phyloP scores from a whole-genome alignment of 441 rosid genomes.

The Syzygium malaccense region DNA sequence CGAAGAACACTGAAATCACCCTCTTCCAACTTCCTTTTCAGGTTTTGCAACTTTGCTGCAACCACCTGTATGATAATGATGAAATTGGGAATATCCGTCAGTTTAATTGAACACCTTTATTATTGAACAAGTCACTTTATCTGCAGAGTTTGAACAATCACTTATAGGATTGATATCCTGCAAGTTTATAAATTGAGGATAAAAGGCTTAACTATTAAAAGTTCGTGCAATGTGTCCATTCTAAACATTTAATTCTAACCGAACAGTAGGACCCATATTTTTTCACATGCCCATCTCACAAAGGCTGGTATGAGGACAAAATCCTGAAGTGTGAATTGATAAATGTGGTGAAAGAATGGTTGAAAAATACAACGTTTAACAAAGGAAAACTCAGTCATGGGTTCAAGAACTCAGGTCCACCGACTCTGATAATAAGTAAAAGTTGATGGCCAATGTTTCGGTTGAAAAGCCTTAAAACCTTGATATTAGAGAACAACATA shows the following conservation, averaged over 20 bases:
- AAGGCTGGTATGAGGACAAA: not conserved
- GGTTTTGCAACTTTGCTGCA: conserved; percentile 42
- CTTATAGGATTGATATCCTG: not conserved
- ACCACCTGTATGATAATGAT: conserved; percentile 47
- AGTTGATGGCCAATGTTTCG: not conserved
- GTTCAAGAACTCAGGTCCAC: not conserved
- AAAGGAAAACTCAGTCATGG: not conserved
- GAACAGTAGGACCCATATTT: not conserved
- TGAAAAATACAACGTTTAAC: not conserved
- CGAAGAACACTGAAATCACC: conserved; percentile 55
- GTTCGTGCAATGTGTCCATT: not conserved
- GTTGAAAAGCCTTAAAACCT: not conserved
- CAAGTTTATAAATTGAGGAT: not conserved
- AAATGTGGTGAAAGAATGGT: not conserved
- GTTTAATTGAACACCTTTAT: conserved; percentile 3
- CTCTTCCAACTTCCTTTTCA: conserved; percentile 56
- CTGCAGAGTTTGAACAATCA: not conserved
- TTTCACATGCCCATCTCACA: not conserved
- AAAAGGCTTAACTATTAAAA: not conserved
- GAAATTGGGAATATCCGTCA: not conserved
- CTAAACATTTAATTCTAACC: not conserved
- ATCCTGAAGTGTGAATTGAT: not conserved
- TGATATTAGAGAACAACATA: not conserved
- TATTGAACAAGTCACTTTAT: not conserved
- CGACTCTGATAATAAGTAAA: not conserved